phyloP scores from a whole-genome alignment of 768 basidiomycete genomes.

The Leucosporidium creatinivorum region DNA sequence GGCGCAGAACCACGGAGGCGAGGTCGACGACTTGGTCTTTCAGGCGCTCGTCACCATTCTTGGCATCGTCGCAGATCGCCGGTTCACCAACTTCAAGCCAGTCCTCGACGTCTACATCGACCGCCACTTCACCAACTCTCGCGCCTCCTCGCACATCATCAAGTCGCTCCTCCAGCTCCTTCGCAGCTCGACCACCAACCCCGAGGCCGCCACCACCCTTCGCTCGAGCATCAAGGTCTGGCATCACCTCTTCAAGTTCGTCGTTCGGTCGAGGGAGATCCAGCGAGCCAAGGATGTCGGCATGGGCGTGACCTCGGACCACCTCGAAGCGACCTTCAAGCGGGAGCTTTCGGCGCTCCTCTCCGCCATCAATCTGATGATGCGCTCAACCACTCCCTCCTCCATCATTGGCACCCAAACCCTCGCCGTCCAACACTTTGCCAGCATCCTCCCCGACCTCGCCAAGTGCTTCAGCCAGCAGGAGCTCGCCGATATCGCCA shows the following conservation, averaged over 20 bases:
- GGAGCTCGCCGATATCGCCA: constrained; percentile 78
- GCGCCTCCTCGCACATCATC: constrained; percentile 76
- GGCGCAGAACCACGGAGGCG: constrained; percentile 60
- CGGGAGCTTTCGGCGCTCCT: constrained; percentile 71
- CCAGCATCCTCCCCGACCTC: constrained; percentile 80
- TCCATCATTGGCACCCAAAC: constrained; percentile 88
- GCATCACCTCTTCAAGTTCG: constrained; percentile 94
- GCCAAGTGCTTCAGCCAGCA: constrained; percentile 68
- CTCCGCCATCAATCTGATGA: constrained; percentile 74
- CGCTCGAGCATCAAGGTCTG: constrained; percentile 90
- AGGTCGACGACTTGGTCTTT: constrained; percentile 80
- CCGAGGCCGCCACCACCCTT: constrained; percentile 66
- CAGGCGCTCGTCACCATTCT: constrained; percentile 84
- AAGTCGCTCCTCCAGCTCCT: constrained; percentile 79
- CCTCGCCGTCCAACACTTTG: constrained; percentile 55
- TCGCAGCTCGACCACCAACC: constrained; percentile 60
- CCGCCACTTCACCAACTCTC: constrained; percentile 69
- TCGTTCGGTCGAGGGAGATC: constrained; percentile 66
- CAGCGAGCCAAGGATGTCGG: constrained; percentile 57
- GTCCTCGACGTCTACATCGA: constrained; percentile 87
- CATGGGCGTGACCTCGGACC: constrained; percentile 75
- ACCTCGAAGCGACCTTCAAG: constrained; percentile 76
- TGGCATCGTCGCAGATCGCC: constrained; percentile 82
- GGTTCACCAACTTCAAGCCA: constrained; percentile 90
- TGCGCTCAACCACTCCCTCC: constrained; percentile 67